Percentiles rank a stretch among this genome's conserved stretches.
These are phyloP conservation scores for Phytophthora sansomeana DNA, from an alignment of 352 stramenopile species.

Conservation along the genomic window DNA sequence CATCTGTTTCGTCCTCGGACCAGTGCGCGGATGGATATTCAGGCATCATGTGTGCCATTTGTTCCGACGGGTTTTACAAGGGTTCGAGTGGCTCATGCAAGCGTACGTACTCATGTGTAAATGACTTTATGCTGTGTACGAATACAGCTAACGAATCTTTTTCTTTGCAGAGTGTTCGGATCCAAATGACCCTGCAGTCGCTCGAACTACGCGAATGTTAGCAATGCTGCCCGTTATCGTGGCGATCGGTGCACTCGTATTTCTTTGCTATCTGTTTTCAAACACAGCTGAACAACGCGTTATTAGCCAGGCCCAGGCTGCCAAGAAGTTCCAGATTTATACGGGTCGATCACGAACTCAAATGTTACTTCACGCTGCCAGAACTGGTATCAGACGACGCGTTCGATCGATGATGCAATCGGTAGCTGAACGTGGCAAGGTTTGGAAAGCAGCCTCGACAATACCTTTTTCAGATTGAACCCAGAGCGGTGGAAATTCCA, in stretches of 20 bases:
- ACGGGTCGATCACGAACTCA: slow-evolving; percentile 16
- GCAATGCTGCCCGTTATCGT: slow-evolving; percentile 53
- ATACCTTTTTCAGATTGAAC: slow-evolving; percentile 56
- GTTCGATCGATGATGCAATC: slow-evolving; percentile 22
- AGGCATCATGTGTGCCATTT: slow-evolving; percentile 61
- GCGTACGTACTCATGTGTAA: slow-evolving; percentile 34
- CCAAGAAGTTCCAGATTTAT: slow-evolving; percentile 67
- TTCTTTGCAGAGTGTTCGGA: slow-evolving; percentile 45
- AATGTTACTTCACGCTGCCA: slow-evolving; percentile 37
- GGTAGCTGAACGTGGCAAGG: slow-evolving; percentile 6
- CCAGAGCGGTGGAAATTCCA: slow-evolving; percentile 23
- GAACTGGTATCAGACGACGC: slow-evolving; percentile 10
- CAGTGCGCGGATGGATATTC: slow-evolving; percentile 64
- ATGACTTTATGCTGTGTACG: not conserved
- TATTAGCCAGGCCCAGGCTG: slow-evolving; percentile 57
- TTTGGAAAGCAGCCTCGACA: not conserved
- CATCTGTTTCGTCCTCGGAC: slow-evolving; percentile 7
- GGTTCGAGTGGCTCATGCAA: slow-evolving; percentile 66
- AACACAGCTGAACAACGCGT: slow-evolving; percentile 57
- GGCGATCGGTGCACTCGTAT: slow-evolving; percentile 35
- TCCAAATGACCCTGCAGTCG: slow-evolving; percentile 46
- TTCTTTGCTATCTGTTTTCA: slow-evolving; percentile 60
- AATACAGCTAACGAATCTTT: not conserved
- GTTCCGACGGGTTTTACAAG: slow-evolving; percentile 59
- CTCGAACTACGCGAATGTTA: slow-evolving; percentile 44